Conservation (phyloP, 148 eudicot species). For the Fagopyrum tataricum region DNA sequence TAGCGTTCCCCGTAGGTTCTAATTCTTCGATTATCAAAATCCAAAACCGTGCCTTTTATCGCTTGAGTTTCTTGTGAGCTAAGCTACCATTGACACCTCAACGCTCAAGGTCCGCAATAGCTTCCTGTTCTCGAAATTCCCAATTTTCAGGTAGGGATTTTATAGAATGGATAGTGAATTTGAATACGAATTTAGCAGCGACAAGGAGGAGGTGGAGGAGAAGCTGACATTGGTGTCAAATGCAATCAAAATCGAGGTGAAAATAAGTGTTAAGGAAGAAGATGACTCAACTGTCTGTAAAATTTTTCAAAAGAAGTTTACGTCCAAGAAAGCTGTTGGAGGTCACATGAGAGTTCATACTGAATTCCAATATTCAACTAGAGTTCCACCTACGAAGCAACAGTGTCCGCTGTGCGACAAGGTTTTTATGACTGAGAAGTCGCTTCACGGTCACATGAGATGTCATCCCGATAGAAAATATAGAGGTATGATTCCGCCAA, state of each 20-base stretch:
- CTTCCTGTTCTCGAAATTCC: not conserved
- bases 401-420: conserved; percentile 15
- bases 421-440: conserved; percentile 30
- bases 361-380: not conserved
- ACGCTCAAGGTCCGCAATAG: not conserved
- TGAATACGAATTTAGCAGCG: not conserved
- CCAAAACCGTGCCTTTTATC: not conserved
- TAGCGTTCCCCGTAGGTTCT: no score
- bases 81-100: not conserved
- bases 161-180: not conserved
- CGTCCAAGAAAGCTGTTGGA: not conserved
- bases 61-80: not conserved
- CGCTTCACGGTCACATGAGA: conserved; percentile 67
- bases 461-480: conserved; percentile 41
- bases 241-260: not conserved
- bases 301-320: not conserved
- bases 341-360: conserved; percentile 2
- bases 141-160: not conserved
- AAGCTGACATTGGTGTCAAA: not conserved
- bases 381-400: not conserved
- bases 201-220: not conserved
- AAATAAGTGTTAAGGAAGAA: not conserved
- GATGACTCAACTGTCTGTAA: not conserved
- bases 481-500: conserved; percentile 45
- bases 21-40: not conserved